Evolutionary conservation across 345 rosid genomes (phyloP).

Genomic region (Eucalyptus sideroxylon): DNA sequence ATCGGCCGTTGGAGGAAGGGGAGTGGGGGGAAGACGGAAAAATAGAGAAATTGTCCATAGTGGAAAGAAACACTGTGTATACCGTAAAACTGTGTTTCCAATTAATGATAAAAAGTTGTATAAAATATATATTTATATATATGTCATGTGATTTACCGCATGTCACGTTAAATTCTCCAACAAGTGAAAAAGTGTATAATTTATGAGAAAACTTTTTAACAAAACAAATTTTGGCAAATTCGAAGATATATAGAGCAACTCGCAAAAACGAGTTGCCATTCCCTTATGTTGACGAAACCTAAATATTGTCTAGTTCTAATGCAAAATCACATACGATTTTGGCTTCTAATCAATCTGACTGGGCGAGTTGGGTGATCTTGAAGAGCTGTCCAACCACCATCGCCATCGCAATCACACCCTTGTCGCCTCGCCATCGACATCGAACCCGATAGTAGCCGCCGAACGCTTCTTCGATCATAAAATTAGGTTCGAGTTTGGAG

Average conservation of each 20-base stretch:
- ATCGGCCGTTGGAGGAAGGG: not conserved
- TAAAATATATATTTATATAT: not conserved
- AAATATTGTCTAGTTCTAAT: not conserved
- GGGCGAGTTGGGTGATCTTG: not conserved
- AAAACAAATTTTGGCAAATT: not conserved
- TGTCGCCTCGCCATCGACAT: fast-evolving
- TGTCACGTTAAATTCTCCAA: not conserved
- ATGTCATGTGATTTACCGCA: not conserved
- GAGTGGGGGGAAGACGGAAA: not conserved
- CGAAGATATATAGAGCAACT: fast-evolving
- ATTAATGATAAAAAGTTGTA: not conserved
- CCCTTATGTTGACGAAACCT: not conserved
- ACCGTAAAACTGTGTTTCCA: not conserved
- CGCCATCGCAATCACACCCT: not conserved
- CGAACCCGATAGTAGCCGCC: not conserved
- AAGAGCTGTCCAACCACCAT: not conserved
- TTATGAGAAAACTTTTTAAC: fast-evolving
- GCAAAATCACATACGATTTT: not conserved
- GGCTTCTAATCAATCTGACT: not conserved
- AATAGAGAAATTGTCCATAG: not conserved
- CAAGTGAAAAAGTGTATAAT: not conserved
- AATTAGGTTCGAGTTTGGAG: not conserved
- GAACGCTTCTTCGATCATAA: not conserved
- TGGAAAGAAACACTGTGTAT: not conserved
- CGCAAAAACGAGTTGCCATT: fast-evolving